Percentiles rank a stretch among this genome's conserved stretches.
Evolutionary conservation across 2,329 filamentous ascomycete species (phyloP).

Genomic region (Beauveria pseudobassiana): DNA sequence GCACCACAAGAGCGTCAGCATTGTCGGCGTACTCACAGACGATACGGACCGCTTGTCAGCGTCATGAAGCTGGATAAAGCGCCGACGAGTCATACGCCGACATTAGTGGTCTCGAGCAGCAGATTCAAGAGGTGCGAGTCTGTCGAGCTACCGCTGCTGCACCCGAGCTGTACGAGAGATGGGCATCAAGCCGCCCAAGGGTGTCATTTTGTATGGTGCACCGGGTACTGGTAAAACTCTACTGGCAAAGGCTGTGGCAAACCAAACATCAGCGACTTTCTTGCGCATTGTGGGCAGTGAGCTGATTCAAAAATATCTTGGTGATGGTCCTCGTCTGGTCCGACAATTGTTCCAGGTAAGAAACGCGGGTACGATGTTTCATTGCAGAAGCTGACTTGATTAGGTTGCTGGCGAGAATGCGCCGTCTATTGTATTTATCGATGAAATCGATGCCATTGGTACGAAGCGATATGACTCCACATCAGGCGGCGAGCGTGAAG

Average conservation of each 20-base stretch:
- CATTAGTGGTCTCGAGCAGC: constrained; percentile 88
- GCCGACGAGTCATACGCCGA: constrained; percentile 95
- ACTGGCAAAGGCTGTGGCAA: constrained; percentile 92
- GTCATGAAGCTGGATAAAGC: constrained; percentile 99
- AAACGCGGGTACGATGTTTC: not conserved
- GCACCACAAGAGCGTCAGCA: constrained; percentile 96
- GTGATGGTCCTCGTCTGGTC: constrained; percentile 88
- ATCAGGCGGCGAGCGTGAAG: constrained; percentile 92
- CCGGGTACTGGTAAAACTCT: constrained; percentile 96
- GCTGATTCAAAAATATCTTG: constrained; percentile 96
- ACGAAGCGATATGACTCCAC: constrained; percentile 98
- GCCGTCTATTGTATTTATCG: constrained; percentile 96
- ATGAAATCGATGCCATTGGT: constrained; percentile 97
- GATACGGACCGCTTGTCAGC: constrained; percentile 88
- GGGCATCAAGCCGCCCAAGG: constrained; percentile 99
- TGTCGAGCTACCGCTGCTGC: constrained; percentile 87
- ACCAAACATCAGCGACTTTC: constrained; percentile 98
- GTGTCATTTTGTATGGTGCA: constrained; percentile 96
- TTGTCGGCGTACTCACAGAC: constrained; percentile 93
- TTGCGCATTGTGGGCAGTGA: constrained; percentile 94
- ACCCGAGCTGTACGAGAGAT: constrained; percentile 99
- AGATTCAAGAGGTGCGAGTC: constrained; percentile 98
- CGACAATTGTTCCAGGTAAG: constrained; percentile 85
- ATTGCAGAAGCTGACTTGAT: not conserved
- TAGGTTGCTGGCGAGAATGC: constrained; percentile 90